Conservation (phyloP, 176 grass and related monocot genomes). For the Thalia dealbata region DNA sequence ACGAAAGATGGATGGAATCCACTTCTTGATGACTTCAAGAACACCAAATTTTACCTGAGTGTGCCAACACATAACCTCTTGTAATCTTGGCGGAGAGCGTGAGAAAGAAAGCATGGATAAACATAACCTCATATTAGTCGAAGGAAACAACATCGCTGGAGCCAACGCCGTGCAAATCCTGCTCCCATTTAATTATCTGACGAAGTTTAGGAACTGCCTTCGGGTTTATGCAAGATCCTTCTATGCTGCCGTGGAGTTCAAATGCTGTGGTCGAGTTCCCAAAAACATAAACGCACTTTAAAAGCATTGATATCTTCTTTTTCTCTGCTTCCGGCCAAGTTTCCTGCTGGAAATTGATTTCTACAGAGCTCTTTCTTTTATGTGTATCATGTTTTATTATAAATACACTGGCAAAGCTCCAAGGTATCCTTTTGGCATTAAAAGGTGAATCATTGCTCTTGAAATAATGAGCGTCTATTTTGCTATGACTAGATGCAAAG, state of each 20-base stretch:
- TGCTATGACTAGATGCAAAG: no score
- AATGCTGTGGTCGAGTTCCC: background rate
- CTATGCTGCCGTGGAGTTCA: background rate
- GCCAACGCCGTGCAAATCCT: background rate
- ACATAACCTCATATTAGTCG: background rate
- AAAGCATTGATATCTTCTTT: no score
- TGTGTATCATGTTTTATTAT: no score
- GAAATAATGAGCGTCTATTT: no score
- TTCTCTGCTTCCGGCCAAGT: no score
- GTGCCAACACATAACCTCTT: constrained; percentile 70
- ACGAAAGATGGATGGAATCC: constrained; percentile 93
- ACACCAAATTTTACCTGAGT: constrained; percentile 87
- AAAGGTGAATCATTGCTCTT: no score
- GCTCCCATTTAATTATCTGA: background rate
- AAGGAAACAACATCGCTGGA: background rate
- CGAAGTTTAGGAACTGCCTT: background rate
- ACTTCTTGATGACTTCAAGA: constrained; percentile 87
- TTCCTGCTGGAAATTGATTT: no score
- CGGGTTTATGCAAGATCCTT: no score
- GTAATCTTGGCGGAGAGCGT: constrained; percentile 6
- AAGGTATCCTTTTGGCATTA: no score
- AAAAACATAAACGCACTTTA: background rate
- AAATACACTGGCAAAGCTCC: no score
- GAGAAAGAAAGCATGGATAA: background rate
- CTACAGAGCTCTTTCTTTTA: no score